These are phyloP conservation scores for Cordyceps militaris DNA, from an alignment of 2,329 filamentous ascomycete species.

Conservation along the genomic window DNA sequence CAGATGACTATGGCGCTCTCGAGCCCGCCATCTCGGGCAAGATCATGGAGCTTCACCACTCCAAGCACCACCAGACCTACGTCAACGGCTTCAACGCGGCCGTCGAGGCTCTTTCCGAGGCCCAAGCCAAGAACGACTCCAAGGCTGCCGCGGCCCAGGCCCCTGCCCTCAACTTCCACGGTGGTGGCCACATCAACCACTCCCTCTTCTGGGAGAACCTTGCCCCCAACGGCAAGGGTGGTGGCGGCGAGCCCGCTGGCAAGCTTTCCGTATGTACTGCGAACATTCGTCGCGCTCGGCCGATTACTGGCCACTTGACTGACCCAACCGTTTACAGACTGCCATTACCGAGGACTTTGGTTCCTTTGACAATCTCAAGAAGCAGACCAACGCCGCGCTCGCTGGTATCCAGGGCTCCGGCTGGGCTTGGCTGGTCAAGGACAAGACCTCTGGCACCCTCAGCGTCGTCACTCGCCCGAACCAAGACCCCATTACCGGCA, in stretches of 20 bases:
- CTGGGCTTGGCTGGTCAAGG: slow-evolving; percentile 84
- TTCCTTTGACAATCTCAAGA: slow-evolving; percentile 54
- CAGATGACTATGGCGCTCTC: slow-evolving; percentile 94
- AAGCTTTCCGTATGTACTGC: slow-evolving; percentile 48
- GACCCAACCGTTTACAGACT: slow-evolving; percentile 24
- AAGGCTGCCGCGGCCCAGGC: slow-evolving; percentile 43
- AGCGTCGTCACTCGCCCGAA: slow-evolving; percentile 68
- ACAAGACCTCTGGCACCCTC: slow-evolving; percentile 55
- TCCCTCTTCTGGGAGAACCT: slow-evolving; percentile 82
- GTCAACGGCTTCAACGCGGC: slow-evolving; percentile 83
- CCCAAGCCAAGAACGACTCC: slow-evolving; percentile 55
- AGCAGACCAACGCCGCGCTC: slow-evolving; percentile 61
- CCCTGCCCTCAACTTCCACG: slow-evolving; percentile 67
- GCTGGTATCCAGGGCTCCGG: slow-evolving; percentile 78
- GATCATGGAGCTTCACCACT: slow-evolving; percentile 96
- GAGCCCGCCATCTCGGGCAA: slow-evolving; percentile 77
- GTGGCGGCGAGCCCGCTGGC: slow-evolving; percentile 53
- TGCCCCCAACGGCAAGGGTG: slow-evolving; percentile 55
- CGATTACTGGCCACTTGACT: not conserved
- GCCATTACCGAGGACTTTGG: slow-evolving; percentile 63
- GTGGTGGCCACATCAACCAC: slow-evolving; percentile 82
- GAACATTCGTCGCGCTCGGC: not conserved
- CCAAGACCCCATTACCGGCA: slow-evolving; percentile 82
- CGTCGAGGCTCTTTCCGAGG: slow-evolving; percentile 60
- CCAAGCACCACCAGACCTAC: slow-evolving; percentile 91